Evolutionary conservation across 305 asterid genomes (phyloP).

Genomic region (Petunia hybrid): DNA sequence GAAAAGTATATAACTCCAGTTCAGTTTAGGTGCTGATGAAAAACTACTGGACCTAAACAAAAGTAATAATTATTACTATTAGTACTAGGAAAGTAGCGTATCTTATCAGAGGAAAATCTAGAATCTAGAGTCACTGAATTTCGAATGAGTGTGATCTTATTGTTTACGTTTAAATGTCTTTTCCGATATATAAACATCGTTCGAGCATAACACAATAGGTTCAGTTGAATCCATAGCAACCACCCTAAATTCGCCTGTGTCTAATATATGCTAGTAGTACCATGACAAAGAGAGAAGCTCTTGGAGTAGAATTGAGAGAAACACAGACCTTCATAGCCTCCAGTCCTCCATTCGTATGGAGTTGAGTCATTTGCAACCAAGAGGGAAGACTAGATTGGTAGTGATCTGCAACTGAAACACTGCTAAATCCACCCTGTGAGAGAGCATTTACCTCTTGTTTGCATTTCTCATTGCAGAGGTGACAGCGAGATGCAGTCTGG

Average conservation of each 20-base stretch:
- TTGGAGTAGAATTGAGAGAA: constrained; percentile 20
- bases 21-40: not conserved
- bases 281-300: not conserved
- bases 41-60: not conserved
- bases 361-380: constrained; percentile 56
- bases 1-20: not conserved
- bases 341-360: constrained; percentile 36
- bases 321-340: constrained; percentile 60
- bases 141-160: not conserved
- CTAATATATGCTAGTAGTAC: not conserved
- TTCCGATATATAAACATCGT: not conserved
- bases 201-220: not conserved
- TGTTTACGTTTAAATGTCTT: not conserved
- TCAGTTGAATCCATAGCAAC: not conserved
- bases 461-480: constrained; percentile 72
- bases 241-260: not conserved
- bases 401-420: constrained; percentile 45
- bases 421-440: constrained; percentile 45
- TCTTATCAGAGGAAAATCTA: not conserved
- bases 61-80: not conserved
- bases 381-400: constrained; percentile 57
- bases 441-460: constrained; percentile 65
- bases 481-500: constrained; percentile 52
- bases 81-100: not conserved
- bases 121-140: not conserved